Evolutionary conservation across 257 asterid genomes (phyloP), one percentile per base, ranked within the genome.

Genomic region (Salvia hispanica): DNA sequence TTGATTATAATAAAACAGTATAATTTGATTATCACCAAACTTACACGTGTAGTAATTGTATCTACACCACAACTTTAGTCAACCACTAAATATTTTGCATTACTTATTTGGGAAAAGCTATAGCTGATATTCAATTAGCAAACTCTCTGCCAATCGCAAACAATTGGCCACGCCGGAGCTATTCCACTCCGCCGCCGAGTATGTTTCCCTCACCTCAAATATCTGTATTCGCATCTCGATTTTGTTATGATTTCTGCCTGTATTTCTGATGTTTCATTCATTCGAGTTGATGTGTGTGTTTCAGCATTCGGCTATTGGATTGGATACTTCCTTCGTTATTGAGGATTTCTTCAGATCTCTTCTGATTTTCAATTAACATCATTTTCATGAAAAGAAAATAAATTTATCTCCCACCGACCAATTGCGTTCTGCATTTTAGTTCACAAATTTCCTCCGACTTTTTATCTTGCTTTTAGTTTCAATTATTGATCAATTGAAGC

Each of bases 141-240:
- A 28, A 55, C 39, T 48, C 13, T 25, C 67, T 9, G 54, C 42
- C 5, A 6, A 67, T 39, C 14, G 62, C 48, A 21, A 18, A 40
- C 21, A 52, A 18, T 57, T 13, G 53, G 53, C 18, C 28, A 48
- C 66, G 33, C 40, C 57, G 34, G n/a, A 21, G 53, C 16, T 16
- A 4, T 45, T 25, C 68, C 43, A 6, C 58, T 51, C 42, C 4
- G 9, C 70, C 37, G 42, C 46, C 47, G 52, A 44, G 66, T 58
- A 66, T 44, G 66, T 21, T 43, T 42, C 57, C 63, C 46, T 48
- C 69, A 9, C 64, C 6, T 14, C 16, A 14, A n/a, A 14, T 44
- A 40, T 15, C 3, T 21, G 4, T 55, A 28, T 54, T 21, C 11
- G 50, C 40, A 12, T 40, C 8, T 50, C 56, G 8, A 50, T 50